phyloP scores from a whole-genome alignment of 306 rosid genomes.

The Sicyos baderoa region DNA sequence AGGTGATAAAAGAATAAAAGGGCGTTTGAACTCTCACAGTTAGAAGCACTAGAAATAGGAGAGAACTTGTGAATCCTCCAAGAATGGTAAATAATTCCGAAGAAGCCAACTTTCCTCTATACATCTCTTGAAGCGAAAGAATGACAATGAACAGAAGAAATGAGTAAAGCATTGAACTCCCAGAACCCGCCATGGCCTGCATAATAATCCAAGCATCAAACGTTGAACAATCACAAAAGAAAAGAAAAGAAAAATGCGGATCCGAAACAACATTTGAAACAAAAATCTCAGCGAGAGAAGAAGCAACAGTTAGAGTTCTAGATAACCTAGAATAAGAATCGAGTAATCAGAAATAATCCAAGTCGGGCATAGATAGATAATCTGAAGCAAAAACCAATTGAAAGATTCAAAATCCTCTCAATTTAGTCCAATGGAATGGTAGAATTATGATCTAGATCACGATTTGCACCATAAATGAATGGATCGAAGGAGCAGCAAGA shows the following conservation, averaged over 20 bases:
- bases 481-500: not conserved
- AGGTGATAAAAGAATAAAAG: slow-evolving; percentile 5
- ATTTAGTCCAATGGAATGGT: not conserved
- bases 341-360: not conserved
- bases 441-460: not conserved
- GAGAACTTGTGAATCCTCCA: slow-evolving; percentile 89
- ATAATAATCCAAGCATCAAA: not conserved
- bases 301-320: not conserved
- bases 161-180: slow-evolving; percentile 88
- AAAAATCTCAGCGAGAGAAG: not conserved
- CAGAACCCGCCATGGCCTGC: slow-evolving; percentile 66
- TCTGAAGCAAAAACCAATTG: not conserved
- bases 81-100: slow-evolving; percentile 78
- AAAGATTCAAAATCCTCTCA: not conserved
- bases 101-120: slow-evolving; percentile 79
- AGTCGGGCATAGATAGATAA: not conserved
- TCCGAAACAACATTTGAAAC: not conserved
- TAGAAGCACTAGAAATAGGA: slow-evolving; percentile 71
- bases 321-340: not conserved
- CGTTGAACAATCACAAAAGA: not conserved
- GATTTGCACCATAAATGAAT: not conserved
- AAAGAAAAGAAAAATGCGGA: not conserved
- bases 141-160: slow-evolving; percentile 71
- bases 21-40: slow-evolving; percentile 52
- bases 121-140: slow-evolving; percentile 93